A percentile compares a stretch with the other conserved stretches of the same genome.
These are phyloP conservation scores for Tricholoma matsutake DNA, from an alignment of 768 basidiomycete genomes.

Conservation along the genomic window DNA sequence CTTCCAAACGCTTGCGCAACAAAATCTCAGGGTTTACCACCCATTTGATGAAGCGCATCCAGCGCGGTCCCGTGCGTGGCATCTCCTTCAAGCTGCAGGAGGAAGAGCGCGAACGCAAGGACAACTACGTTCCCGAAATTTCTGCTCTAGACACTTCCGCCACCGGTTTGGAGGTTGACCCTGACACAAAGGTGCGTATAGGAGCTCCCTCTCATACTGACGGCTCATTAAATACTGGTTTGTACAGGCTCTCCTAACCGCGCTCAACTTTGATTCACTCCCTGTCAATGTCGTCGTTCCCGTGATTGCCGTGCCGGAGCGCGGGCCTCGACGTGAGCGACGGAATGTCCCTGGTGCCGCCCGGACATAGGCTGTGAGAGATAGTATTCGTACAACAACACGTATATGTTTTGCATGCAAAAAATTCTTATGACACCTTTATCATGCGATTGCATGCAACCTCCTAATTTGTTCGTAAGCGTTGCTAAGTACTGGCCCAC, in stretches of 20 bases:
- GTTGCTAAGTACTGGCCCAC: too few species aligned
- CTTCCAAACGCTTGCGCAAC: slow-evolving; percentile 98
- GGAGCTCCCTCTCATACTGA: neutral
- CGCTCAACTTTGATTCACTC: slow-evolving; percentile 95
- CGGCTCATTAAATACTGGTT: neutral
- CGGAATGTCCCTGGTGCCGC: slow-evolving; percentile 82
- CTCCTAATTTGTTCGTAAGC: too few species aligned
- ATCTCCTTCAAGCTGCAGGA: slow-evolving; percentile 99
- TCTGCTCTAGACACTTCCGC: slow-evolving; percentile 86
- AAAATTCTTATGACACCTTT: slow-evolving; percentile 10
- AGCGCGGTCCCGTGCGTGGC: slow-evolving; percentile 95
- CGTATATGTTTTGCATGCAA: slow-evolving; percentile 6
- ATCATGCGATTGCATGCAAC: too few species aligned
- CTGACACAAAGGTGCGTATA: slow-evolving; percentile 82
- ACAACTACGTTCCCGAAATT: slow-evolving; percentile 98
- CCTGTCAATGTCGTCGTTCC: slow-evolving; percentile 66
- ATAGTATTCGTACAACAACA: slow-evolving; percentile 1
- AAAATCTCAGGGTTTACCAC: slow-evolving; percentile 99
- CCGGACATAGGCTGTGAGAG: slow-evolving; percentile 28
- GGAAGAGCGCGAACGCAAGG: slow-evolving; percentile 98
- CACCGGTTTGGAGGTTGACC: slow-evolving; percentile 82
- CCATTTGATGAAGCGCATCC: slow-evolving; percentile 99
- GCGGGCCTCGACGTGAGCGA: slow-evolving; percentile 70
- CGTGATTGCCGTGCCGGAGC: slow-evolving; percentile 64
- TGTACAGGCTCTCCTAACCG: slow-evolving; percentile 75